Base-by-base conservation (phyloP, 2,329 filamentous ascomycete genomes). In the Exserohilum rostratum region DNA sequence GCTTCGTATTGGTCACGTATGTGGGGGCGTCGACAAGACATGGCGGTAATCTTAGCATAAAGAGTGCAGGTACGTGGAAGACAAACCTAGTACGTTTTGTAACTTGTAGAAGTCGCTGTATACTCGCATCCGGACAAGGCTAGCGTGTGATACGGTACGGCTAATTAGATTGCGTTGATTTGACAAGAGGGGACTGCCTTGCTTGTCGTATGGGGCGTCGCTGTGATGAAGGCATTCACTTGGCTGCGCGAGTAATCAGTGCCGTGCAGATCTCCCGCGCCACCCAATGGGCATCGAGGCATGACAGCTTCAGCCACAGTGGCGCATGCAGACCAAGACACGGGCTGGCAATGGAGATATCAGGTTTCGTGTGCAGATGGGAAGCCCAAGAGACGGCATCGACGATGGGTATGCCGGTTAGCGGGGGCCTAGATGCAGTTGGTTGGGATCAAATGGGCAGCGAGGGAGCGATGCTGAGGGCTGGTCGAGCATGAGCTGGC, bases 401-500 rank as follows among this genome's bases (percentile, higher is more conserved):
- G 45, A 44, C 46, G 39, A 50, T 50, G 46, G 35, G 37, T 35
- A 46, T 35, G 45, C 42, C 31, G 35, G 33, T 20, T 51, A 49
- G 30, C 20, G 22, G 18, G 29, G 12, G 6, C 30, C 44, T 42
- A 48, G 29, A 20, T 40, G 33, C 20, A 34, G 35, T 15, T 11
- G 31, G 25, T 20, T n/a, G 17, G 18, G 48, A 45, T 18, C 33
- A 31, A 46, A 55, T 44, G 50, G 37, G 48, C 46, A 44, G 30
- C 7, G 17, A 30, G 30, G 34, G 31, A 7, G 43, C 13, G n/a
- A 22, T 13, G 15, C 40, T 18, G 22, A 40, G 37, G 6, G 35
- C 18, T 35, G 46, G 42, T 5, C 25, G 17, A 43, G 40, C 18
- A 34, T 56, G 53, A 53, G 38, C n/a, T 56, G 53, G 50, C 45